phyloP scores from a whole-genome alignment of 257 asterid genomes.

The Eustoma russellianum region DNA sequence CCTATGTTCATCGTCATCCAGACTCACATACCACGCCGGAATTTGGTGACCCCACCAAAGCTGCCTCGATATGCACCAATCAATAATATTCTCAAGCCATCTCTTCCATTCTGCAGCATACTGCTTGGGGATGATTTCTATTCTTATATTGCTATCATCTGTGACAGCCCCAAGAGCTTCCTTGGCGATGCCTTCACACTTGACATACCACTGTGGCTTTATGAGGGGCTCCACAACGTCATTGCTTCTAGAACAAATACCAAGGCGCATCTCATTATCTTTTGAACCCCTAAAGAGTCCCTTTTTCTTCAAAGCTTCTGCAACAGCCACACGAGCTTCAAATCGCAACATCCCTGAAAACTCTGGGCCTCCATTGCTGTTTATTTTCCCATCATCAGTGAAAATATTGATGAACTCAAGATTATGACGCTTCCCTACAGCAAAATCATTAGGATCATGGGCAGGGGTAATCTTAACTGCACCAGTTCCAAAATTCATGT shows the following conservation, averaged over 20 bases:
- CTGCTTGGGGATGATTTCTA: conserved; percentile 73
- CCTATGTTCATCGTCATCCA: conserved; percentile 64
- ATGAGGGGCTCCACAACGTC: conserved; percentile 93
- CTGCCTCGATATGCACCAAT: conserved; percentile 98
- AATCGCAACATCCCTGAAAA: conserved; percentile 84
- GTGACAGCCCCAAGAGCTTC: conserved; percentile 76
- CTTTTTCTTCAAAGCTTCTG: conserved; percentile 68
- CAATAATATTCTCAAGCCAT: conserved; percentile 97
- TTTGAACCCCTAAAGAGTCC: conserved; percentile 71
- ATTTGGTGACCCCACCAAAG: conserved; percentile 99
- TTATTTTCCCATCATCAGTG: conserved; percentile 92
- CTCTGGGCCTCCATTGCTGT: conserved; percentile 64
- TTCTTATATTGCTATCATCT: conserved; percentile 41
- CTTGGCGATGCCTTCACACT: conserved; percentile 71
- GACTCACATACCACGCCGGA: conserved; percentile 82
- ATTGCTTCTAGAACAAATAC: conserved; percentile 80
- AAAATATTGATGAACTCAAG: conserved; percentile 77
- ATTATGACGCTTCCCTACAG: conserved; percentile 85
- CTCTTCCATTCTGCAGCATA: conserved; percentile 92
- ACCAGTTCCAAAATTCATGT: no score
- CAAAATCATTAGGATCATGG: conserved; percentile 98
- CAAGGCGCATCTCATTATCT: conserved; percentile 92
- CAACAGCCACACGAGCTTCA: conserved; percentile 74
- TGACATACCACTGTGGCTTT: conserved; percentile 97
- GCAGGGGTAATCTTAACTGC: conserved; percentile 98